These are phyloP conservation scores for Neopestalotiopsis rosae DNA, from an alignment of 2,329 filamentous ascomycete genomes.

Conservation along the genomic window DNA sequence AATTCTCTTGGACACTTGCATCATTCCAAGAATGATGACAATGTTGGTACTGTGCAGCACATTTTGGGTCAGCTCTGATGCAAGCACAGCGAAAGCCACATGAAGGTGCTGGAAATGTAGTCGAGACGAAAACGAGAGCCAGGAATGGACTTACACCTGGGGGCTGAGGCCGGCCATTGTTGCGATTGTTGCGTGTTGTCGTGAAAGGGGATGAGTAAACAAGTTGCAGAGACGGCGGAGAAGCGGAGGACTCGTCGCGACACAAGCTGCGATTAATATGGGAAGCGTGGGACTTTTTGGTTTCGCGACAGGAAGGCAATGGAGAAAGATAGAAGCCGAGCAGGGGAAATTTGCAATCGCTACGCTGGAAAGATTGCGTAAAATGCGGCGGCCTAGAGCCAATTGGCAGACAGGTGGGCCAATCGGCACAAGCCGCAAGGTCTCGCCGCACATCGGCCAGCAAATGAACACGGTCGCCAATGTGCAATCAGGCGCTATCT, in stretches of 20 bases:
- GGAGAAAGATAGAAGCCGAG: slow-evolving; percentile 25
- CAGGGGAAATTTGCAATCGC: slow-evolving; percentile 10
- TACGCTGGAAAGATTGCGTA: slow-evolving; percentile 16
- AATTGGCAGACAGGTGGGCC: not conserved
- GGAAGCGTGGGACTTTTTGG: not conserved
- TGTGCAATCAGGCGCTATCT: not conserved
- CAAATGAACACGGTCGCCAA: slow-evolving; percentile 2
- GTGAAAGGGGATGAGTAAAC: not conserved
- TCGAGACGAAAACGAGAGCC: not conserved
- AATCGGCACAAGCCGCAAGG: slow-evolving; percentile 3
- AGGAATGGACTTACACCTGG: slow-evolving; percentile 60
- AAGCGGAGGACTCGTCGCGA: not conserved
- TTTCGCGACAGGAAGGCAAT: slow-evolving; percentile 25
- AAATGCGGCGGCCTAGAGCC: slow-evolving; percentile 4
- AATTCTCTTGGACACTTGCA: slow-evolving; percentile 96
- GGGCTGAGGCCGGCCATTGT: slow-evolving; percentile 65
- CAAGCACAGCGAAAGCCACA: not conserved
- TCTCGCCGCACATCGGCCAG: slow-evolving; percentile 1
- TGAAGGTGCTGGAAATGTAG: not conserved
- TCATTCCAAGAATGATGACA: slow-evolving; percentile 94
- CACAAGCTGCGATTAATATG: slow-evolving; percentile 12
- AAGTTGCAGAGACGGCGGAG: slow-evolving; percentile 21
- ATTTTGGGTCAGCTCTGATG: slow-evolving; percentile 30
- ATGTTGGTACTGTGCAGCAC: slow-evolving; percentile 76
- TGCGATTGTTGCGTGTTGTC: slow-evolving; percentile 28